phyloP scores from a whole-genome alignment of 192 early-diverging fungal species.

The Funneliformis mosseae region DNA sequence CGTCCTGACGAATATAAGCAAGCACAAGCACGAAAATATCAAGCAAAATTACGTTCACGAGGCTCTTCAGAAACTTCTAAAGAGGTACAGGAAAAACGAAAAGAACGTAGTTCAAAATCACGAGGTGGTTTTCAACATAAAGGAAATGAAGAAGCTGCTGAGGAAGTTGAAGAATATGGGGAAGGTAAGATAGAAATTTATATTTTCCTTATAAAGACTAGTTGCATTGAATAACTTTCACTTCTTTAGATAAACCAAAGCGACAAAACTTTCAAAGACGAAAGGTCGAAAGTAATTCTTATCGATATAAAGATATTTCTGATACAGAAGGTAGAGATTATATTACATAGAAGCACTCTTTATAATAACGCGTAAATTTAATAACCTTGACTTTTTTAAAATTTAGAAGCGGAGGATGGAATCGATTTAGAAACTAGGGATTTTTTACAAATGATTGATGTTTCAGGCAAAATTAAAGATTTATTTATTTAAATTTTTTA shows the following conservation, averaged over 20 bases:
- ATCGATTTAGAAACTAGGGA: background rate
- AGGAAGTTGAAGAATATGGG: background rate
- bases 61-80: background rate
- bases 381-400: background rate
- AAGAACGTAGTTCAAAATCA: background rate
- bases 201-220: background rate
- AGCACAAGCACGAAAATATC: constrained; percentile 2
- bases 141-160: background rate
- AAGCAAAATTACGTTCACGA: background rate
- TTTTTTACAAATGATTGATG: constrained; percentile 11
- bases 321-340: background rate
- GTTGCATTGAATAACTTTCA: background rate
- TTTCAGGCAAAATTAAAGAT: background rate
- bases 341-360: background rate
- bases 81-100: constrained; percentile 8
- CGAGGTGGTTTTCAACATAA: background rate
- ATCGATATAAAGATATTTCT: background rate
- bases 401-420: background rate
- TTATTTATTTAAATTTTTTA: background rate
- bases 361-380: background rate
- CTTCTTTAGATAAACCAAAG: background rate
- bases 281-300: background rate
- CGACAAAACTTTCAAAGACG: background rate
- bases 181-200: background rate
- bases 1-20: background rate